Percentiles rank a stretch among this genome's conserved stretches.
These are phyloP conservation scores for Pseudophaeomoniella oleicola DNA, from an alignment of 2,329 filamentous ascomycete species.

Conservation along the genomic window DNA sequence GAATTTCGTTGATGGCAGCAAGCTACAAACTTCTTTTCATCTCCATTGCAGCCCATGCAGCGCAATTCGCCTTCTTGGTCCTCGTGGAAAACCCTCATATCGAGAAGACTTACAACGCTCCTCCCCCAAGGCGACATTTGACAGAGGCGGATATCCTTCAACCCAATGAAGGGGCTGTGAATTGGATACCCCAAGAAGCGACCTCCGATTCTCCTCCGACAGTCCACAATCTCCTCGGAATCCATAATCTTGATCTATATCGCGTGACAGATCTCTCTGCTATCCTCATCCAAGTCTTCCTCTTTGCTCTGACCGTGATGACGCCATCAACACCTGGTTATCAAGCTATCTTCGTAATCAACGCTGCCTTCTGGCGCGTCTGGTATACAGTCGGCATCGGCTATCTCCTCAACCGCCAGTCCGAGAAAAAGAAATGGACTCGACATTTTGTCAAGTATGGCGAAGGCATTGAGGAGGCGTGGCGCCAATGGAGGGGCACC, in stretches of 20 bases:
- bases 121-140: constrained; percentile 53
- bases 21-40: constrained; percentile 97
- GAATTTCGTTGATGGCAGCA: constrained; percentile 93
- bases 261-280: constrained; percentile 73
- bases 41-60: constrained; percentile 84
- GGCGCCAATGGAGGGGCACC: constrained; percentile 94
- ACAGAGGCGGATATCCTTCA: constrained; percentile 15
- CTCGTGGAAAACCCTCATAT: constrained; percentile 95
- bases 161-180: constrained; percentile 16
- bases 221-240: constrained; percentile 71
- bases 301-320: constrained; percentile 56
- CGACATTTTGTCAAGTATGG: constrained; percentile 96
- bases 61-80: constrained; percentile 85
- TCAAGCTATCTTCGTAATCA: constrained; percentile 65
- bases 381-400: constrained; percentile 90
- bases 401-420: constrained; percentile 70
- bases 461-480: constrained; percentile 78
- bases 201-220: constrained; percentile 25
- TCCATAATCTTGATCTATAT: constrained; percentile 75
- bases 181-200: constrained; percentile 17
- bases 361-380: constrained; percentile 69
- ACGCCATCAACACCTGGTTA: constrained; percentile 65
- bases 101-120: constrained; percentile 91
- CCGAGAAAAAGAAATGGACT: constrained; percentile 85
- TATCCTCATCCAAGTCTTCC: constrained; percentile 60